Conservation (phyloP, 1,284 basidiomycete species). For the Volvariella surrecta region DNA sequence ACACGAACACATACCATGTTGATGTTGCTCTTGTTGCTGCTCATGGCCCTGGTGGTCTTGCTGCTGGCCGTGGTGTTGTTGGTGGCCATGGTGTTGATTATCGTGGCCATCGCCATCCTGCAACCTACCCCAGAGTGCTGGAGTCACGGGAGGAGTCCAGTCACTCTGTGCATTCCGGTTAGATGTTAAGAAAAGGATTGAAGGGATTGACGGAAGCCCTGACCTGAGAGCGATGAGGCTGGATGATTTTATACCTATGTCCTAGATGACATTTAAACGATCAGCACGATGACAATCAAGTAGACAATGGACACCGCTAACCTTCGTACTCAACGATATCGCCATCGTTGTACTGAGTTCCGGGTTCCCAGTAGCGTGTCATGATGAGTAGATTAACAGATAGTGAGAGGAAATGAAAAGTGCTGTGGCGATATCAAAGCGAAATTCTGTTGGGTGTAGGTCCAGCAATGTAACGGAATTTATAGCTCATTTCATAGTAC, state of each 20-base stretch:
- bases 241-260: constrained; percentile 57
- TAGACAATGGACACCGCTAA: constrained; percentile 12
- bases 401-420: neutral
- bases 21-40: constrained; percentile 11
- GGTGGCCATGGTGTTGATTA: constrained; percentile 13
- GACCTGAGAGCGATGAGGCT: constrained; percentile 62
- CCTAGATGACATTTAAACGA: constrained; percentile 28
- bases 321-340: constrained; percentile 55
- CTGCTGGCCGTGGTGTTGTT: constrained; percentile 19
- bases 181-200: neutral
- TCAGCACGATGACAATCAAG: neutral
- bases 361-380: constrained; percentile 52
- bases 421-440: too few relatives aligned
- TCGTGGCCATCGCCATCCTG: constrained; percentile 27
- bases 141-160: constrained; percentile 53
- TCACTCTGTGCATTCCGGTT: constrained; percentile 32
- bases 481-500: too few relatives aligned
- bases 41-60: constrained; percentile 18
- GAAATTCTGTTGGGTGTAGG: too few relatives aligned
- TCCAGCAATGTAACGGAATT: too few relatives aligned
- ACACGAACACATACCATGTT: constrained; percentile 3
- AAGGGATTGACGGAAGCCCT: constrained; percentile 3
- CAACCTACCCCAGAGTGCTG: constrained; percentile 59
- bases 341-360: constrained; percentile 47
- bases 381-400: constrained; percentile 19